A percentile compares a stretch with the other conserved stretches of the same genome.
Conservation (phyloP, 805 yeast genomes). For the Lipomyces mesembrius region DNA sequence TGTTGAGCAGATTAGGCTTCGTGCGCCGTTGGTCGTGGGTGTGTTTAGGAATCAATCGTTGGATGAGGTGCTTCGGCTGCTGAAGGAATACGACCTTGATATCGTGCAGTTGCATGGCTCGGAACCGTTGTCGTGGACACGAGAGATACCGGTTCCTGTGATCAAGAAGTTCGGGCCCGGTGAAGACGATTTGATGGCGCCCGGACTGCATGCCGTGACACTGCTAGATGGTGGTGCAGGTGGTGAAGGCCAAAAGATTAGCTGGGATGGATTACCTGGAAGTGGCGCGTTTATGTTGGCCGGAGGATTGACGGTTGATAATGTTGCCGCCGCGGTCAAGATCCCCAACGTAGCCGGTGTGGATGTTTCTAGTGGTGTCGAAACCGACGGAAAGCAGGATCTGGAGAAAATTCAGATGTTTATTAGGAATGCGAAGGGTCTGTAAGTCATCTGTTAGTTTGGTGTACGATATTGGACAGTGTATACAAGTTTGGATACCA, state of each 20-base stretch:
- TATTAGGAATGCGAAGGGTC: constrained; percentile 45
- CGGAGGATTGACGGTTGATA: constrained; percentile 84
- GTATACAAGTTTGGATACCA: neutral
- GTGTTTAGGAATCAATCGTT: constrained; percentile 84
- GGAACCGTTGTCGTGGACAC: constrained; percentile 57
- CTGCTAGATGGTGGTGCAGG: constrained; percentile 75
- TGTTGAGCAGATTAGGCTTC: constrained; percentile 13
- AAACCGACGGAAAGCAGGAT: constrained; percentile 77
- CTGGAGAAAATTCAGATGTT: constrained; percentile 62
- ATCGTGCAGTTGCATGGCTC: constrained; percentile 88
- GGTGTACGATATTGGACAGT: neutral
- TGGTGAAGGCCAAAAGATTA: constrained; percentile 83
- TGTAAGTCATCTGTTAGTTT: neutral
- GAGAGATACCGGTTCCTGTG: constrained; percentile 57
- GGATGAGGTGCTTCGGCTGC: constrained; percentile 58
- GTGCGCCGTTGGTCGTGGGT: constrained; percentile 76
- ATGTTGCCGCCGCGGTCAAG: constrained; percentile 60
- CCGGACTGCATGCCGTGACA: constrained; percentile 56
- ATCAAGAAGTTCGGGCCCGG: constrained; percentile 74
- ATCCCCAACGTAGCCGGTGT: constrained; percentile 76
- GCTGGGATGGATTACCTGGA: constrained; percentile 64
- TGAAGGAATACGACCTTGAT: constrained; percentile 60
- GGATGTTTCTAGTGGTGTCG: constrained; percentile 96
- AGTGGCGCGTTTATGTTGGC: constrained; percentile 66
- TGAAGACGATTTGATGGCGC: constrained; percentile 46